A percentile compares a stretch with the other conserved stretches of the same genome.
phyloP scores from a whole-genome alignment of 1,284 basidiomycete genomes.

The Anthracocystis walkeri region DNA sequence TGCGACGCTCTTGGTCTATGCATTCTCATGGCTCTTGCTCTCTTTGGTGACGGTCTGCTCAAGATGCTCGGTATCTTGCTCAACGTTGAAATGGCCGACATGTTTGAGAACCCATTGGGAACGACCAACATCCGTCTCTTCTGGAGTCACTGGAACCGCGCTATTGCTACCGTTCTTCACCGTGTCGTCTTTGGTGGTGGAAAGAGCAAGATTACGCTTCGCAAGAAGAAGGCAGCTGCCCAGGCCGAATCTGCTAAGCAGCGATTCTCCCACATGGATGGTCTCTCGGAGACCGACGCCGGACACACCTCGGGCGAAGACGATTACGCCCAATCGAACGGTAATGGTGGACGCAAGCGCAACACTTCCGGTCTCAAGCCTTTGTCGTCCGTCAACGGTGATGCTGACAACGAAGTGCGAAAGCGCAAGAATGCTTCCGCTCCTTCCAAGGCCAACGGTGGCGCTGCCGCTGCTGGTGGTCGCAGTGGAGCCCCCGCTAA shows the following conservation, averaged over 20 bases:
- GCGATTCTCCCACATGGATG: conserved; percentile 55
- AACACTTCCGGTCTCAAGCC: conserved; percentile 42
- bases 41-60: conserved; percentile 63
- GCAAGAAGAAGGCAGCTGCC: conserved; percentile 28
- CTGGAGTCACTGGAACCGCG: conserved; percentile 69
- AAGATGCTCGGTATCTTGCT: conserved; percentile 60
- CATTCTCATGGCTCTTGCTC: conserved; percentile 62
- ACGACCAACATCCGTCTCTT: conserved; percentile 67
- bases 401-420: conserved; percentile 15
- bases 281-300: conserved; percentile 62
- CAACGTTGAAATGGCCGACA: conserved; percentile 66
- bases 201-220: conserved; percentile 40
- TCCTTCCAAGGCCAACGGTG: conserved; percentile 24
- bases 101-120: conserved; percentile 67
- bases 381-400: conserved; percentile 35
- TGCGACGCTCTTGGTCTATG: conserved; percentile 54
- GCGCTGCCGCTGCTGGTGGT: not conserved
- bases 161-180: conserved; percentile 67
- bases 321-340: conserved; percentile 32
- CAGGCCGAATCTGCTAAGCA: conserved; percentile 10
- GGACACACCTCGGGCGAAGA: conserved; percentile 58
- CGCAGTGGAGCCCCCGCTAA: conserved; percentile 15
- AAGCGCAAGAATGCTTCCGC: conserved; percentile 24
- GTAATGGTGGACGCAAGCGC: conserved; percentile 13
- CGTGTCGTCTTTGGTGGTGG: conserved; percentile 67